Percentiles rank a stretch among this genome's conserved stretches.
phyloP scores from a whole-genome alignment of 192 early-diverging fungal genomes.

The Rhizoclosmatium sp. region DNA sequence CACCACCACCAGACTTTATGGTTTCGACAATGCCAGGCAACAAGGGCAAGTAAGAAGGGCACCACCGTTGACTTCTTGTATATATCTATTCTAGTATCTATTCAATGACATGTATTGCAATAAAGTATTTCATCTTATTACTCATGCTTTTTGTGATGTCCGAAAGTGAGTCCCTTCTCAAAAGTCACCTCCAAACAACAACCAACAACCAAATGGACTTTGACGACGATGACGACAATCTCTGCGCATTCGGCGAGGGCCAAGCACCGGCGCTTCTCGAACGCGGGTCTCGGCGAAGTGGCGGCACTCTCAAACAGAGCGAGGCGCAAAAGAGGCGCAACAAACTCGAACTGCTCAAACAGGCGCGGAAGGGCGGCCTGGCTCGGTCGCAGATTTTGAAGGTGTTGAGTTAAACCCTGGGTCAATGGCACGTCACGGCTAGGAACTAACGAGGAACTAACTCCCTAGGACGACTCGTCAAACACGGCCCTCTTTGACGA shows the following conservation, averaged over 20 bases:
- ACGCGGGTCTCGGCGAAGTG: not conserved
- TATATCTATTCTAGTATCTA: too few relatives aligned
- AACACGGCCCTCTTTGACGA: slow-evolving; percentile 32
- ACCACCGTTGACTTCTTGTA: too few relatives aligned
- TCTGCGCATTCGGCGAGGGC: not conserved
- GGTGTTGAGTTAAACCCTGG: too few relatives aligned
- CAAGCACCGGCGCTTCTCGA: not conserved
- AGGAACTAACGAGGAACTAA: too few relatives aligned
- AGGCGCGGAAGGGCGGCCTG: not conserved
- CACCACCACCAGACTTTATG: not conserved
- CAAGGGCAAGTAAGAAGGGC: too few relatives aligned
- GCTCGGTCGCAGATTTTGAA: not conserved
- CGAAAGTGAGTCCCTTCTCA: too few relatives aligned
- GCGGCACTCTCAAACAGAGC: not conserved
- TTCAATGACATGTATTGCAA: too few relatives aligned
- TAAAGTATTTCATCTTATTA: too few relatives aligned
- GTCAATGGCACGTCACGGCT: too few relatives aligned
- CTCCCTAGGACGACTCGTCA: too few relatives aligned
- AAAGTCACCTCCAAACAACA: too few relatives aligned
- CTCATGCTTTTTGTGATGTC: too few relatives aligned
- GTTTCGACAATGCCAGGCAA: not conserved
- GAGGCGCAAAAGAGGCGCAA: not conserved
- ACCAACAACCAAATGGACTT: not conserved
- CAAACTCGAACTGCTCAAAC: not conserved
- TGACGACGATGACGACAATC: not conserved